Conservation (phyloP, 345 rosid genomes). For the Gossypium arboreum region DNA sequence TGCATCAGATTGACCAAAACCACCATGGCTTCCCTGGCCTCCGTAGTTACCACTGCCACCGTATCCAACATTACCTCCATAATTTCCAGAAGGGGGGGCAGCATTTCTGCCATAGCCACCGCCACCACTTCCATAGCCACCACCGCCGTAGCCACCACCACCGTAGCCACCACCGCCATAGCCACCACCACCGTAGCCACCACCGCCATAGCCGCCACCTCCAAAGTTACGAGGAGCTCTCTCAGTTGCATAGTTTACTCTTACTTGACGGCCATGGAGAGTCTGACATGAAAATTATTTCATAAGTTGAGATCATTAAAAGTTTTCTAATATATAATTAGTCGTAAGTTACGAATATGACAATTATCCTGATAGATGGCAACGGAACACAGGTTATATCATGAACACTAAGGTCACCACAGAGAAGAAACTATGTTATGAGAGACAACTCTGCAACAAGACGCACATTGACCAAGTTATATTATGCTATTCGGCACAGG, state of each 20-base stretch:
- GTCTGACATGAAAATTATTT: slow-evolving; percentile 38
- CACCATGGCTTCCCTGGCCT: neutral
- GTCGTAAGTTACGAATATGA: neutral
- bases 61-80: neutral
- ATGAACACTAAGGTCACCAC: neutral
- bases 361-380: neutral
- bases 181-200: slow-evolving; percentile 30
- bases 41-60: neutral
- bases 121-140: slow-evolving; percentile 12
- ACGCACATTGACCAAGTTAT: too few relatives aligned
- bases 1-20: neutral
- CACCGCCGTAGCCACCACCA: neutral
- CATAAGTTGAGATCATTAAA: neutral
- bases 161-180: slow-evolving; percentile 23
- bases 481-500: too few relatives aligned
- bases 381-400: neutral
- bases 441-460: too few relatives aligned
- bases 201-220: neutral
- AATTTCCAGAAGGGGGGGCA: neutral
- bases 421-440: neutral
- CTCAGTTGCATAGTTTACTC: slow-evolving; percentile 80
- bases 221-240: slow-evolving; percentile 46
- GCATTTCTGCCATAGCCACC: neutral
- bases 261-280: slow-evolving; percentile 70
- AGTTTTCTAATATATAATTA: too few relatives aligned